These are phyloP conservation scores for Euphrasia confusa DNA, from an alignment of 257 asterid genomes.

Conservation along the genomic window DNA sequence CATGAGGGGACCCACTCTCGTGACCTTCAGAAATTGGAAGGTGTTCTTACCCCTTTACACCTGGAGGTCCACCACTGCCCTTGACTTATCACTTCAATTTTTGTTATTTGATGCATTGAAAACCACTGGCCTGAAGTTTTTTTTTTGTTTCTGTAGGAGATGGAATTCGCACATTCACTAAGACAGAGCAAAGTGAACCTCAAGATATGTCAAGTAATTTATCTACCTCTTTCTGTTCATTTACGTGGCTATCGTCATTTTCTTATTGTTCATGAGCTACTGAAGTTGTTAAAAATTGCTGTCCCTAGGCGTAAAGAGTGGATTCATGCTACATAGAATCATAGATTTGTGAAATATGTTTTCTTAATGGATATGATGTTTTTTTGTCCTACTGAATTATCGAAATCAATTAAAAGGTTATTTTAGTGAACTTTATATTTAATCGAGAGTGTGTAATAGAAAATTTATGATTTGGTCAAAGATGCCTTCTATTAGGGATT, in stretches of 20 bases:
- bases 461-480: neutral
- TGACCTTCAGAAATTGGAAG: constrained; percentile 88
- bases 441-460: neutral
- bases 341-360: neutral
- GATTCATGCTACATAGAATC: neutral
- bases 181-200: constrained; percentile 88
- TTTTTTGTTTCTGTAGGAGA: constrained; percentile 49
- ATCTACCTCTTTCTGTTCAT: neutral
- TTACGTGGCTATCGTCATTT: neutral
- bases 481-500: no score
- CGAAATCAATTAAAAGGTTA: neutral
- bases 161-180: constrained; percentile 90
- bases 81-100: constrained; percentile 14
- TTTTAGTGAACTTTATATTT: no score
- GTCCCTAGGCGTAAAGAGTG: neutral
- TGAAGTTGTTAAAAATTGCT: neutral
- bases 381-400: neutral
- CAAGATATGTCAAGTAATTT: constrained; percentile 76
- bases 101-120: constrained; percentile 23
- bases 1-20: constrained; percentile 89
- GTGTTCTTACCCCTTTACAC: constrained; percentile 92
- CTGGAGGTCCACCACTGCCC: constrained; percentile 59
- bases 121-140: constrained; percentile 23
- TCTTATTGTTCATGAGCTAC: neutral
- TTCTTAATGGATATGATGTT: neutral